Evolutionary conservation across 2,329 filamentous ascomycete species (phyloP).

Genomic region (Fusarium abutilonis): DNA sequence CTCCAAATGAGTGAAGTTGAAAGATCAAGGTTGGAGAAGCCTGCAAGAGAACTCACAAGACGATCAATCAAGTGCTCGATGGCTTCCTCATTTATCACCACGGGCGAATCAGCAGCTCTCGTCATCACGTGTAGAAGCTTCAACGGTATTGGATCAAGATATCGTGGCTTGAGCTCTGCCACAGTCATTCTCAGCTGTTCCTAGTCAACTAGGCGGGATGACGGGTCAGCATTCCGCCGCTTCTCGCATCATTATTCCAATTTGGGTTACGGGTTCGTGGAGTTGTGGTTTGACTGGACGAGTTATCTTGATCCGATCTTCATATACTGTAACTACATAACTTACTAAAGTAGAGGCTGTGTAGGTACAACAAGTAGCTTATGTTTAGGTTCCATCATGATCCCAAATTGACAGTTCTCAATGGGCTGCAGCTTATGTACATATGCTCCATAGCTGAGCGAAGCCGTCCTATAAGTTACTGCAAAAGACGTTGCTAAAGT

Average conservation of each 20-base stretch:
- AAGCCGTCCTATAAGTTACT: too few species aligned
- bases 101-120: conserved; percentile 35
- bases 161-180: conserved; percentile 27
- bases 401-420: not conserved
- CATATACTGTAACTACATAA: not conserved
- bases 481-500: too few species aligned
- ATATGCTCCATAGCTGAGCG: not conserved
- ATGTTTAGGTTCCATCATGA: not conserved
- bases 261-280: not conserved
- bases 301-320: not conserved
- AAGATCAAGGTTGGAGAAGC: conserved; percentile 3
- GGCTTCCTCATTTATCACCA: conserved; percentile 2
- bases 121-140: conserved; percentile 38
- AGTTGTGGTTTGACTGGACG: not conserved
- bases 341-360: not conserved
- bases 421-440: not conserved
- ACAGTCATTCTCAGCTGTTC: conserved; percentile 14
- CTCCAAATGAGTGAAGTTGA: not conserved
- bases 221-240: conserved; percentile 49
- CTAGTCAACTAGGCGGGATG: conserved; percentile 13
- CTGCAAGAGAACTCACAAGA: conserved; percentile 3
- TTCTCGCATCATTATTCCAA: conserved; percentile 38
- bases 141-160: conserved; percentile 18
- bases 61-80: conserved; percentile 6
- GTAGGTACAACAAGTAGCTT: not conserved